Percentiles rank a stretch among this genome's conserved stretches.
Evolutionary conservation across 2,329 filamentous ascomycete genomes (phyloP).

Genomic region (Colletotrichum tofieldiae): DNA sequence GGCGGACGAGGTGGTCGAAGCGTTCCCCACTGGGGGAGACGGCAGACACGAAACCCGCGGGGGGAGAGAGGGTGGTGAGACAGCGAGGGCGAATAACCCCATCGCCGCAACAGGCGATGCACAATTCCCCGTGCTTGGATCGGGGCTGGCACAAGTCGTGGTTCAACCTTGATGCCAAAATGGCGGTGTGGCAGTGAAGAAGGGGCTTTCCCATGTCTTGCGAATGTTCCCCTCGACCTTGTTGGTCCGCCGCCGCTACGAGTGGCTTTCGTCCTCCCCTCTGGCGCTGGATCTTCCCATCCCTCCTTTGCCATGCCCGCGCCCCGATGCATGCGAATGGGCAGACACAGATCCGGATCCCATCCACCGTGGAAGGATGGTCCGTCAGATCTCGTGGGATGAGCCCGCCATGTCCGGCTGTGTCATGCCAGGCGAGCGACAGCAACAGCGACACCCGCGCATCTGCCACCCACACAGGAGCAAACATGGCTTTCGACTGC

Average conservation of each 20-base stretch:
- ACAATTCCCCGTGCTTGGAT: conserved; percentile 18
- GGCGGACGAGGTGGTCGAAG: conserved; percentile 13
- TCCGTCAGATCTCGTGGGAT: conserved; percentile 37
- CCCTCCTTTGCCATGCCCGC: background rate
- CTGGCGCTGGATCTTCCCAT: background rate
- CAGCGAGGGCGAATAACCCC: conserved; percentile 18
- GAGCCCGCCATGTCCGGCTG: conserved; percentile 21
- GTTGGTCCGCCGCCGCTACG: conserved; percentile 17
- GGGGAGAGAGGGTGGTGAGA: conserved; percentile 27
- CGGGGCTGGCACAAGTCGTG: conserved; percentile 31
- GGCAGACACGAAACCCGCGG: conserved; percentile 22
- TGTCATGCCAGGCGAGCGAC: background rate
- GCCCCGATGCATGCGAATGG: conserved; percentile 24
- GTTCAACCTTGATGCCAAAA: conserved; percentile 34
- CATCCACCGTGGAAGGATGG: conserved; percentile 9
- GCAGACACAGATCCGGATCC: conserved; percentile 4
- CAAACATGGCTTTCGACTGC: background rate
- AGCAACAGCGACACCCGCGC: conserved; percentile 16
- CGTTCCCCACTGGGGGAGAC: conserved; percentile 5
- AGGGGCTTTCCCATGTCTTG: conserved; percentile 10
- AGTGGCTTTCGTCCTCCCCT: conserved; percentile 20
- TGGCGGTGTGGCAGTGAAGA: conserved; percentile 42
- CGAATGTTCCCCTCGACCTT: conserved; percentile 7
- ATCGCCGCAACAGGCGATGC: conserved; percentile 35
- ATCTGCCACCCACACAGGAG: background rate